Base-by-base conservation (phyloP, 2,329 filamentous ascomycete species). In the Xylaria sp. region DNA sequence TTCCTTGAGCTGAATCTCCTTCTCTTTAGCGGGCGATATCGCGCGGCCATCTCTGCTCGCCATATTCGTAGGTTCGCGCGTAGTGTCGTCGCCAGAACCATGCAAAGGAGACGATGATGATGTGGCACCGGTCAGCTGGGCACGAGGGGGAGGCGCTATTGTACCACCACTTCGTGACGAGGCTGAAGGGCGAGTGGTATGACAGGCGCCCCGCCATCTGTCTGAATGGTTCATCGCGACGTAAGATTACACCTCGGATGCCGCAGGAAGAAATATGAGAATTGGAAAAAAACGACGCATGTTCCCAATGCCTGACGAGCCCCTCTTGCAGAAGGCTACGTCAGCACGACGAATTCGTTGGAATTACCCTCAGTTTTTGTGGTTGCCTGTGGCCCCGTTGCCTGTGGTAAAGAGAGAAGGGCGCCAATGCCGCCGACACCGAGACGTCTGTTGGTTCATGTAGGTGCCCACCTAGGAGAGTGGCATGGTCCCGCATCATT, bases 111-210 rank as follows among this genome's bases (percentile, higher is more conserved):
- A 62, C 4, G 67, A 60, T n/a, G 65, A 62, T 37, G 61, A 45
- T 37, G 63, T 58, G 44, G n/a, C n/a, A n/a, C 69, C 65, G 44
- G 67, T 71, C 37, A 74, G 70, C 49, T 75, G 73, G 26, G 72
- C 75, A 34, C 74, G 73, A 11, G 75, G 74, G 39, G 74, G 71
- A 46, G 74, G 66, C 34, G 75, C 67, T 52, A 77, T 75, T 58
- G 75, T 63, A 53, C 57, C 64, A 56, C 64, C 67, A 52, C 62
- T 64, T 55, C 62, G 61, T 8, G 67, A 64, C 9, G 68, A 63
- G 47, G 63, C 60, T 29, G 70, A 64, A 11, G 70, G 68, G 47
- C 69, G 69, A 39, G 71, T 54, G 54, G 69, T 47, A 57, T 70
- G 70, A 37, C 66, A 62, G 38, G 51, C 61, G 49, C 63, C 70